Base-by-base conservation (phyloP, 306 rosid genomes). In the Cicer chorassanicum region DNA sequence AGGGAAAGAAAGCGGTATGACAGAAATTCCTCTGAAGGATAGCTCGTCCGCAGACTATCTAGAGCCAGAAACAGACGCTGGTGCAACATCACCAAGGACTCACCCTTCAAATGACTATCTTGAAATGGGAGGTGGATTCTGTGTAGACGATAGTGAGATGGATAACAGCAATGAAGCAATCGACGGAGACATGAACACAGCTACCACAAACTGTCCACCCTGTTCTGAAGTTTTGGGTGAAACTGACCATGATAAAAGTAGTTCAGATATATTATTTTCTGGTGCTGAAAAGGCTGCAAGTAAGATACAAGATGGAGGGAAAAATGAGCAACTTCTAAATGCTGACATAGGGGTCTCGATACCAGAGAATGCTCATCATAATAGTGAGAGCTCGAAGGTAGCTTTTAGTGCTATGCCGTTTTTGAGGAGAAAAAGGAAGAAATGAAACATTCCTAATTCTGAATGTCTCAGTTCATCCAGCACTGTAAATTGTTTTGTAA, bases 351-450 rank as follows among this genome's bases (percentile, higher is more conserved):
- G 36, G 56, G 76, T n/a, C 69, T 61, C 29, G 14, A 51, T 21
- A 68, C 80, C 39, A 56, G 86, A 82, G 79, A 76, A 82, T 65
- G 65, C 63, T 21, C 57, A 38, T 14, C 82, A 73, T 41, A 19
- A 48, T 71, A 50, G 53, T 76, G 81, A 62, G 19, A 61, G 75
- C 54, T 73, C 84, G 9, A 59, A 34, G 0, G 82, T 77, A 44
- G 87, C 84, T 72, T 81, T 93, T 34, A 83, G 85, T 8, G 90
- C 91, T 34, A 91, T 93, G 87, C 96, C 98, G n/a, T 82, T 78
- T 73, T 73, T 91, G 73, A 91, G 81, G 80, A 93, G 81, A 82
- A 93, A 72, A 67, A 74, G 86, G 82, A 89, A 81, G 86, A 69
- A 76, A 70, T 91, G 72, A 70, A 70, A 15, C 71, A 59, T 69